Evolutionary conservation across 2,329 filamentous ascomycete genomes (phyloP), one percentile per base, ranked within the genome.

Genomic region (Fusarium hostae): DNA sequence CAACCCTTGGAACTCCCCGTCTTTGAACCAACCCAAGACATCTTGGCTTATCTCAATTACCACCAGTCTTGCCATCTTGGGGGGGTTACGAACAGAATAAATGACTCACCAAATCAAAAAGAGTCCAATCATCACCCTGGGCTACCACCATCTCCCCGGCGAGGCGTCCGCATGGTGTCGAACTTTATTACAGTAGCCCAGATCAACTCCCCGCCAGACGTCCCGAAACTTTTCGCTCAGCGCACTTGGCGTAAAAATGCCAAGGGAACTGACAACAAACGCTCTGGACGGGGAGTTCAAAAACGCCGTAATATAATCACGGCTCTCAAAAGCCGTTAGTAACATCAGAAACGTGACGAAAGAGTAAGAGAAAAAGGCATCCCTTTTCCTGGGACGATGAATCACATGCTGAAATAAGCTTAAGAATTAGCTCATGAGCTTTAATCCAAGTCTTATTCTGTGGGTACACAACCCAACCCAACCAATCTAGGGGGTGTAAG

Each of bases 151-250:
- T 43, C 51, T 73, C 73, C 71, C 73, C 59, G 64, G 61, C 28
- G 61, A 58, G 52, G 69, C 64, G 65, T 61, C 32, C 30, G 39
- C 57, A 50, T 35, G 63, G 58, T 58, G 50, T 24, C 30, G 55
- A 58, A 39, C 30, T 37, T 26, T 52, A 35, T 40, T 13, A 28
- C 24, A 30, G 18, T 37, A 37, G 48, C 32, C 32, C 32, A 63
- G 62, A 68, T 74, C 54, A 64, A 70, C 73, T 75, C 73, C 73
- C 73, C 73, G 72, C 24, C 35, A 48, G 39, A 52, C 35, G 55
- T 34, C 32, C 62, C 52, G 37, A 57, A 35, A 13, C 41, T 63
- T 57, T 54, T 51, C 47, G 30, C 52, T 30, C 39, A n/a, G 37
- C 34, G 18, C 40, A 32, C 44, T 62, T 58, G 40, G 54, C 39